Evolutionary conservation across 768 basidiomycete species (phyloP).

Genomic region (Termitomyces sp.): DNA sequence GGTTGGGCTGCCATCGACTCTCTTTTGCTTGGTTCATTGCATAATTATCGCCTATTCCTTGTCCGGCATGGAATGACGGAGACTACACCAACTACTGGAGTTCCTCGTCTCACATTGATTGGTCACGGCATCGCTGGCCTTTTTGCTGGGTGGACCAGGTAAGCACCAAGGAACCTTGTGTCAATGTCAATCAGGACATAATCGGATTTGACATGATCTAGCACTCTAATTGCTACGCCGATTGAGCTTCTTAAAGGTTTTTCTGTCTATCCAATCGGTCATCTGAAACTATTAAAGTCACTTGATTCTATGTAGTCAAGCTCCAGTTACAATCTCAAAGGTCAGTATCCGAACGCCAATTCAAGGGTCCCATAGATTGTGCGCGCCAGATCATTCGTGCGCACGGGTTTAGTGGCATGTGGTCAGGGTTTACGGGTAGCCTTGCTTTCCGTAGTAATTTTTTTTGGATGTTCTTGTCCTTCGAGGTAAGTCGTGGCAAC

Average conservation of each 20-base stretch:
- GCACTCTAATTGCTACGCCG: constrained; percentile 70
- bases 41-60: constrained; percentile 67
- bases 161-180: constrained; percentile 11
- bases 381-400: constrained; percentile 56
- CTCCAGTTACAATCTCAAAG: constrained; percentile 65
- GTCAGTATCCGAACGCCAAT: constrained; percentile 46
- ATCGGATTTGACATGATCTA: constrained; percentile 21
- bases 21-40: constrained; percentile 62
- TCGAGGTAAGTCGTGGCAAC: constrained; percentile 42
- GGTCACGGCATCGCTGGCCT: constrained; percentile 68
- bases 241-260: constrained; percentile 75
- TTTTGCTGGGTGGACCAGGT: constrained; percentile 70
- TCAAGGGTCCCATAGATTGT: constrained; percentile 65
- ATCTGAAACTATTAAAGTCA: constrained; percentile 48
- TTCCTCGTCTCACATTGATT: constrained; percentile 52
- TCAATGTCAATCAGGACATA: not conserved
- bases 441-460: constrained; percentile 73
- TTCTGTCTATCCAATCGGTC: constrained; percentile 15
- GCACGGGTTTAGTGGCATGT: constrained; percentile 66
- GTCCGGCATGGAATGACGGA: constrained; percentile 53
- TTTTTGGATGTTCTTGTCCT: constrained; percentile 74
- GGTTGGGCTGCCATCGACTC: constrained; percentile 76
- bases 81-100: constrained; percentile 36
- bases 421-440: constrained; percentile 74
- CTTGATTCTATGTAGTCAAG: constrained; percentile 47